Conservation (phyloP, 192 early-diverging fungal genomes). For the Spinellus fusiger region DNA sequence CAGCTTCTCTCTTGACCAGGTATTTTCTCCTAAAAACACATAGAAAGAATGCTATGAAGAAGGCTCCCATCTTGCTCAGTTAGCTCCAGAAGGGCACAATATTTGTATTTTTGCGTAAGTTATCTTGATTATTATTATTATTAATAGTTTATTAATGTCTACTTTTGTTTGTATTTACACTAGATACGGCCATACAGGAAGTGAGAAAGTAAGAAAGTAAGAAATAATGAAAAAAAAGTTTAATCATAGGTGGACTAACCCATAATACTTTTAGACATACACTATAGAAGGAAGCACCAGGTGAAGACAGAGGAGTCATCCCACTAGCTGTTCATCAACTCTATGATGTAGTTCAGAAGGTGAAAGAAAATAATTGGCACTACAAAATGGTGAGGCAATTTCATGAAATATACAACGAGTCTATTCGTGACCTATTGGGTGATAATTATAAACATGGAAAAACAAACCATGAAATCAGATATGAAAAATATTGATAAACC, state of each 20-base stretch:
- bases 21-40: slow-evolving; percentile 62
- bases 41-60: slow-evolving; percentile 89
- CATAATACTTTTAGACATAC: slow-evolving; percentile 38
- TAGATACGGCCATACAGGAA: slow-evolving; percentile 86
- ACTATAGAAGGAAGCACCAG: slow-evolving; percentile 67
- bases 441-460: slow-evolving; percentile 33
- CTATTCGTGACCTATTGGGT: slow-evolving; percentile 75
- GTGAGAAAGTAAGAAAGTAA: slow-evolving; percentile 76
- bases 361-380: slow-evolving; percentile 79
- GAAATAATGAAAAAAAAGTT: no score
- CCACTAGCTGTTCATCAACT: slow-evolving; percentile 90
- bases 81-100: slow-evolving; percentile 92
- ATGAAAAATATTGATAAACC: slow-evolving; percentile 69
- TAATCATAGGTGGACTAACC: no score
- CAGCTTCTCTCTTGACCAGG: slow-evolving; percentile 80
- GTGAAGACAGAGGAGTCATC: slow-evolving; percentile 78
- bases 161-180: neutral
- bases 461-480: slow-evolving; percentile 81
- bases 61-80: slow-evolving; percentile 93
- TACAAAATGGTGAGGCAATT: slow-evolving; percentile 86
- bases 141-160: no score
- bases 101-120: slow-evolving; percentile 91
- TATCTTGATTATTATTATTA: no score
- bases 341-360: slow-evolving; percentile 64
- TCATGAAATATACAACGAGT: slow-evolving; percentile 96